Evolutionary conservation across 2,329 filamentous ascomycete genomes (phyloP), one percentile per base, ranked within the genome.

Genomic region (Decorospora gaudefroyi): DNA sequence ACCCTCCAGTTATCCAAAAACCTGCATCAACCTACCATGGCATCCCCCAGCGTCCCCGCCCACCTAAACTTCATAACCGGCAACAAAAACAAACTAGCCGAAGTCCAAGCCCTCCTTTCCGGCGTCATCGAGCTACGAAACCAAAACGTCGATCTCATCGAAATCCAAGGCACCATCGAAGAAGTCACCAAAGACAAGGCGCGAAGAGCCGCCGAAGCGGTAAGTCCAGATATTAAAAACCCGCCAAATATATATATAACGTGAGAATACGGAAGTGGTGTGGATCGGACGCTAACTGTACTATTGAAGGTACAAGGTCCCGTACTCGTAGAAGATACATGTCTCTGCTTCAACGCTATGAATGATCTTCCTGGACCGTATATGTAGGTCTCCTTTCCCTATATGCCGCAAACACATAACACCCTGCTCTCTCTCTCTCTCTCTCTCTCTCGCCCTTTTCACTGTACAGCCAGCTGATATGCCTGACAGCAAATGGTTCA

Each of bases 281-380:
- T n/a, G n/a, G n/a, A n/a, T n/a, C n/a, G n/a, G n/a, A n/a, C n/a
- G n/a, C n/a, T n/a, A n/a, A n/a, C n/a, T n/a, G n/a, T n/a, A n/a
- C n/a, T n/a, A n/a, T 23, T 19, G 4, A 25, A 95, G 90, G 73
- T 93, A 33, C 77, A 86, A 62, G 90, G 90, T 1, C 91, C 95
- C 3, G 93, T 96, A 6, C 78, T 99, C 26, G 92, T 96, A 8
- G 93, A 99, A 73, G 93, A 99, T 72, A 99, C 93, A 11, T 90
- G 90, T 57, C 78, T 99, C 34, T 95, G 90, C 76, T 99, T 96
- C 69, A 86, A 88, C 65, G 91, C 92, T 13, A 80, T 96, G 49
- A 84, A 88, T 46, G 91, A 90, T n/a, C 79, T 99, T 19, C 93
- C 93, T 2, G 93, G 93, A 1, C 90, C 92, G 27, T 99, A 99